These are phyloP conservation scores for Lyophyllum semitale DNA, from an alignment of 768 basidiomycete species.

Conservation along the genomic window DNA sequence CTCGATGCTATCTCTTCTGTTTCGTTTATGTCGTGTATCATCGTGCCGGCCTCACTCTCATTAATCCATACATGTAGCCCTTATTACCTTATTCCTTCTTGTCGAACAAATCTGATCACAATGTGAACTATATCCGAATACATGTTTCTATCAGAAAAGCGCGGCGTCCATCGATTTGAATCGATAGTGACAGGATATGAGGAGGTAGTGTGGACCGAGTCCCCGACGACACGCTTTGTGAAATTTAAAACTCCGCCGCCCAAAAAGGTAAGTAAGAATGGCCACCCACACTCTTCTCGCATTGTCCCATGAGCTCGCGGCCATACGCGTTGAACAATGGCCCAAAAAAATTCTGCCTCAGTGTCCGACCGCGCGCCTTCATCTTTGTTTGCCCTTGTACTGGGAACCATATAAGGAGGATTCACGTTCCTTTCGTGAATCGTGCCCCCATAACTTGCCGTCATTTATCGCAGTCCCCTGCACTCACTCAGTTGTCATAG, in stretches of 20 bases:
- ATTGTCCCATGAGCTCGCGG: neutral
- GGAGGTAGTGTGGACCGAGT: no score
- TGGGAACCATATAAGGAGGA: neutral
- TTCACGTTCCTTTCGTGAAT: neutral
- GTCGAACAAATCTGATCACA: neutral
- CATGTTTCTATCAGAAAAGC: no score
- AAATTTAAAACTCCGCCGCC: neutral
- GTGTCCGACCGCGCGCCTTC: neutral
- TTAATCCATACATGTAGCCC: neutral
- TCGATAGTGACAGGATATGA: no score
- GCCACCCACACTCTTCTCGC: neutral
- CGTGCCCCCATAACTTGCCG: neutral
- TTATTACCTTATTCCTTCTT: neutral
- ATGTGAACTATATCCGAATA: no score
- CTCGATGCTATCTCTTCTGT: neutral
- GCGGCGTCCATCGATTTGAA: no score
- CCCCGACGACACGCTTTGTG: no score
- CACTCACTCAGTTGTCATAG: no score
- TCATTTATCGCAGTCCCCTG: neutral
- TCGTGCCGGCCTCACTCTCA: neutral
- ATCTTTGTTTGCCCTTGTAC: neutral
- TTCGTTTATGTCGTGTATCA: neutral
- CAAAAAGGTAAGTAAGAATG: neutral
- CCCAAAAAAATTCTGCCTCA: neutral
- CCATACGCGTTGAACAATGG: neutral